phyloP scores from a whole-genome alignment of 257 asterid genomes.

The Solanum gracilifrons region DNA sequence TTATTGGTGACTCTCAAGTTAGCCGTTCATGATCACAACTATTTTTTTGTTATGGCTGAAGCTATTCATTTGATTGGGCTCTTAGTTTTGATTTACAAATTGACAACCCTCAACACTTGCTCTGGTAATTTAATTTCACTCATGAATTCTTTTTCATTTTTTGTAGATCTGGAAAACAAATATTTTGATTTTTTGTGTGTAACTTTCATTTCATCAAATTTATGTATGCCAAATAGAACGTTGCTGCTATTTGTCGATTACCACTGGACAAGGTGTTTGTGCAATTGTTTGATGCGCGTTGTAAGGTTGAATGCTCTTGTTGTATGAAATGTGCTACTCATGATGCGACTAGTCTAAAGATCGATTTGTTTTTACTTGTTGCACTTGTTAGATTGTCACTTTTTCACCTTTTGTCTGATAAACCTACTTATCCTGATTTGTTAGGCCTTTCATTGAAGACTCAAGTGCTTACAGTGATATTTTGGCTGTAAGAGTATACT shows the following conservation, averaged over 20 bases:
- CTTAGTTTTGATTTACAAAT: slow-evolving; percentile 64
- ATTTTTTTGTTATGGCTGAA: slow-evolving; percentile 57
- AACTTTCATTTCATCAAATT: no score
- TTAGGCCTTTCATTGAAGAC: slow-evolving; percentile 81
- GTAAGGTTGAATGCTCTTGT: not conserved
- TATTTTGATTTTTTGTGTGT: not conserved
- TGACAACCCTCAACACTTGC: slow-evolving; percentile 58
- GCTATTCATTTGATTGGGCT: slow-evolving; percentile 57
- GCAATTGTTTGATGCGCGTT: not conserved
- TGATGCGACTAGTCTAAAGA: not conserved
- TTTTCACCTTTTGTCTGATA: not conserved
- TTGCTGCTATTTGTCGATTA: not conserved
- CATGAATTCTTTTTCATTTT: not conserved
- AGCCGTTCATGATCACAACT: slow-evolving; percentile 33
- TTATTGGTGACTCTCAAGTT: slow-evolving; percentile 55
- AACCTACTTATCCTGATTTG: not conserved
- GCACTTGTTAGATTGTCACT: not conserved
- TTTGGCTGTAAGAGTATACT: slow-evolving; percentile 57
- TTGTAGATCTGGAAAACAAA: not conserved
- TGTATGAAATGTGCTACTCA: not conserved
- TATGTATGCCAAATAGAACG: not conserved
- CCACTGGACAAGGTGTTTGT: not conserved
- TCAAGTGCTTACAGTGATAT: slow-evolving; percentile 77
- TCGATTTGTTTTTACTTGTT: not conserved
- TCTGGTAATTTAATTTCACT: slow-evolving; percentile 32